Evolutionary conservation across 805 yeast species (phyloP).

Genomic region (Hanseniaspora vineae): DNA sequence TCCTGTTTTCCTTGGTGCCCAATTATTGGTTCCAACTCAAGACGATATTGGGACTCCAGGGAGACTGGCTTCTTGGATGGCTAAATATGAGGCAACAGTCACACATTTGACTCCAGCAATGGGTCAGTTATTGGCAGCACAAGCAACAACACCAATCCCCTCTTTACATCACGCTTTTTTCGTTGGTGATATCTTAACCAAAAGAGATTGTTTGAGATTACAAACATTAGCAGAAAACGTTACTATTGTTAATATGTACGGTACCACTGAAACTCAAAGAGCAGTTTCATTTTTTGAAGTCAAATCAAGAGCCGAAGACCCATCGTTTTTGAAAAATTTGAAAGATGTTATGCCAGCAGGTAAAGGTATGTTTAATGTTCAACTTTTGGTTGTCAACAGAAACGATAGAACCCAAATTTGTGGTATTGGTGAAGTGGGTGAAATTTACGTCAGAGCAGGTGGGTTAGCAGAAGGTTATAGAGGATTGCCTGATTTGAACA

Average conservation of each 20-base stretch:
- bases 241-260: constrained; percentile 92
- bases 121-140: constrained; percentile 96
- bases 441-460: constrained; percentile 94
- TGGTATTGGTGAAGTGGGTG: constrained; percentile 99
- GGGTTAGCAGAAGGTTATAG: constrained; percentile 96
- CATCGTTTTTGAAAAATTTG: constrained; percentile 63
- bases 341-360: constrained; percentile 99
- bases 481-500: constrained; percentile 78
- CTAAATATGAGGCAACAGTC: constrained; percentile 77
- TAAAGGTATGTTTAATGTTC: constrained; percentile 92
- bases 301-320: constrained; percentile 53
- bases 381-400: constrained; percentile 84
- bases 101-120: constrained; percentile 98
- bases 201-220: constrained; percentile 88
- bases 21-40: constrained; percentile 81
- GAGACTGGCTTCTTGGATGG: constrained; percentile 94
- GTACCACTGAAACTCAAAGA: constrained; percentile 98
- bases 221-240: constrained; percentile 89
- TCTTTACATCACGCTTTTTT: constrained; percentile 89
- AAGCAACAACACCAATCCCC: constrained; percentile 81
- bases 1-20: constrained; percentile 92
- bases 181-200: constrained; percentile 94
- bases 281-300: constrained; percentile 93
- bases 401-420: constrained; percentile 80
- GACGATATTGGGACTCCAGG: constrained; percentile 99